Evolutionary conservation across 345 rosid genomes (phyloP).

Genomic region (Bruguiera sexangula): DNA sequence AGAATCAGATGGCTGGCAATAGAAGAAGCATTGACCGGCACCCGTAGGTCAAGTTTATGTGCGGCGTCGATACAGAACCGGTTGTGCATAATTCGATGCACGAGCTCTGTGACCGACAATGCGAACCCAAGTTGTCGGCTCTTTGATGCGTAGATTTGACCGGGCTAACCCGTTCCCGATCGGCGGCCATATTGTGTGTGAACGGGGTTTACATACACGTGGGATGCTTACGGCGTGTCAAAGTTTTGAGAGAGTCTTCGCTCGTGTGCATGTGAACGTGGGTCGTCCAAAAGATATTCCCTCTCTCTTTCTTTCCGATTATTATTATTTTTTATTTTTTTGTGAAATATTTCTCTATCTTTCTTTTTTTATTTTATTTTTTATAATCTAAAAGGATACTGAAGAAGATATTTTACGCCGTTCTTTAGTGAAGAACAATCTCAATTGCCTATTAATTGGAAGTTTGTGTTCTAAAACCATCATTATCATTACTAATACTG

Average conservation of each 20-base stretch:
- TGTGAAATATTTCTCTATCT: too few relatives aligned
- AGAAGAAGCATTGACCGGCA: constrained; percentile 40
- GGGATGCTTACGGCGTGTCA: constrained; percentile 36
- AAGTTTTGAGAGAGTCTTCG: constrained; percentile 1
- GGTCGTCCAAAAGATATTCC: not conserved
- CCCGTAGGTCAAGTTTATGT: constrained; percentile 46
- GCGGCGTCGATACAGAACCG: constrained; percentile 40
- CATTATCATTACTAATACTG: too few relatives aligned
- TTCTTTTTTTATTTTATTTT: too few relatives aligned
- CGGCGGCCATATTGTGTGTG: constrained; percentile 26
- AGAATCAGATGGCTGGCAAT: constrained; percentile 7
- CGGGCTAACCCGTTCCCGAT: constrained; percentile 26
- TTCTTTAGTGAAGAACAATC: too few relatives aligned
- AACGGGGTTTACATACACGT: constrained; percentile 37
- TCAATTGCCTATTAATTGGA: too few relatives aligned
- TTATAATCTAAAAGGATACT: too few relatives aligned
- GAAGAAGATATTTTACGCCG: too few relatives aligned
- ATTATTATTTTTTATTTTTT: too few relatives aligned
- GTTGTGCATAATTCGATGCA: constrained; percentile 26
- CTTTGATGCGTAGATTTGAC: constrained; percentile 44
- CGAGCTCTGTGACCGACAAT: constrained; percentile 22
- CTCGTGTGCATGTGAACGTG: constrained; percentile 15
- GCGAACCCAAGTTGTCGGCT: constrained; percentile 20
- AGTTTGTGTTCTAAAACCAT: too few relatives aligned
- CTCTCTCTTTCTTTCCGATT: not conserved